Base-by-base conservation (phyloP, 257 asterid species). In the Scutellaria minor region DNA sequence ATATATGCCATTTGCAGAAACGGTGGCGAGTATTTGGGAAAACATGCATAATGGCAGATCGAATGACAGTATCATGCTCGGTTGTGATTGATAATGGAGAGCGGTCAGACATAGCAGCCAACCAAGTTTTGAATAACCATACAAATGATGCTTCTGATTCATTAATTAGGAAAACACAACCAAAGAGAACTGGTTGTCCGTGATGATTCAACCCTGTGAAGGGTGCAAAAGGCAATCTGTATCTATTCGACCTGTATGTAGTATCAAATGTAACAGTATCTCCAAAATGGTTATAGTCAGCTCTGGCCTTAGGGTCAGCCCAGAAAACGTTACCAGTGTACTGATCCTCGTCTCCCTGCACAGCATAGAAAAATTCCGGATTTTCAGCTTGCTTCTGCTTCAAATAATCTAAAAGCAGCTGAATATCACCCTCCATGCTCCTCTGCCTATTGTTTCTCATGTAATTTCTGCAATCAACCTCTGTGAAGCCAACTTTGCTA, bases 1-100 rank as follows among this genome's bases (percentile, higher is more conserved):
- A 92, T 41, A 95, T 92, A 80, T 92, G 96, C 99, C 99, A 95
- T 82, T 95, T 92, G 81, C 99, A 95, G 85, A 90, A 92, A 48
- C 98, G 89, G 67, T 95, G 99, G 3, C 96, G 96, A 13, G 96
- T 69, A 60, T 83, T 78, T 2, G 98, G 97, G 74, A 92, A 85
- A 63, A 92, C 96, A 78, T 86, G 96, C 84, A 72, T 79, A 64
- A 95, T 62, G 52, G 98, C 96, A 12, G 96, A 83, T 64, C 90
- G 85, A 77, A 95, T 95, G 59, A 90, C 82, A 20, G 75, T 66
- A 82, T 95, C 98, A 77, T 95, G 88, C 74, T 95, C 98, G 0
- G 98, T 95, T 14, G 99, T 90, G 84, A 92, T 84, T 47, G 99
- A 92, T 54, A 95, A 77, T 0, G 99, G 98, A 47, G 83, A 77